Evolutionary conservation across 2,329 filamentous ascomycete species (phyloP), one percentile per base, ranked within the genome.

Genomic region (Rhinocladiella similis): DNA sequence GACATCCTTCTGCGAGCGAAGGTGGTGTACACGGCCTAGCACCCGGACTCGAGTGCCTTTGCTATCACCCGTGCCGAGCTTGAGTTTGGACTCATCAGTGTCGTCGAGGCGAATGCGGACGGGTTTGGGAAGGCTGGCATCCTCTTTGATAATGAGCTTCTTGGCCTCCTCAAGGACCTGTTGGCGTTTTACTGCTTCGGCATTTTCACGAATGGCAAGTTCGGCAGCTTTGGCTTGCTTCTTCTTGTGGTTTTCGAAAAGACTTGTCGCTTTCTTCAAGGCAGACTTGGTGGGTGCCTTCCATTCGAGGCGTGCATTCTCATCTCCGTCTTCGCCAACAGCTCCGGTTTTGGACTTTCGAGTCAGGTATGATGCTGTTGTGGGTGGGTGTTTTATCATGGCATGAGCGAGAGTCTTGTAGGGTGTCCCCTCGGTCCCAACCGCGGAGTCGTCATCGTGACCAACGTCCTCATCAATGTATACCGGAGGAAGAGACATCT

Each of bases 381-480:
- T 80, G 60, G 82, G 81, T 65, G 83, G 77, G 73, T 87, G 83
- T 73, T 89, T 84, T 68, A 91, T 81, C 74, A 90, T 89, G 62
- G 90, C 91, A 69, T 86, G 86, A 63, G 87, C 79, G 41, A 96
- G 83, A 39, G 88, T 85, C 79, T 95, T 93, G 83, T 87, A 96
- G 47, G 91, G 91, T 65, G 85, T 82, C 60, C 80, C 75, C 72
- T 92, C 83, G 63, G 86, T 82, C 69, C 91, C 91, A 65, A 83
- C 78, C 63, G 85, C 83, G 65, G 83, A 71, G 55, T 74, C 73
- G 68, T 88, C 84, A 75, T 94, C 91, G 66, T 81, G 77, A 67
- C 91, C 91, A 65, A 80, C 80, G 66, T 91, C 88, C 70, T 91
- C 88, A 78, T 96, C 91, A 69, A 96, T 82, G 77, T 92, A 91